Evolutionary conservation across 305 asterid genomes (phyloP).

Genomic region (Striga hermonthica): DNA sequence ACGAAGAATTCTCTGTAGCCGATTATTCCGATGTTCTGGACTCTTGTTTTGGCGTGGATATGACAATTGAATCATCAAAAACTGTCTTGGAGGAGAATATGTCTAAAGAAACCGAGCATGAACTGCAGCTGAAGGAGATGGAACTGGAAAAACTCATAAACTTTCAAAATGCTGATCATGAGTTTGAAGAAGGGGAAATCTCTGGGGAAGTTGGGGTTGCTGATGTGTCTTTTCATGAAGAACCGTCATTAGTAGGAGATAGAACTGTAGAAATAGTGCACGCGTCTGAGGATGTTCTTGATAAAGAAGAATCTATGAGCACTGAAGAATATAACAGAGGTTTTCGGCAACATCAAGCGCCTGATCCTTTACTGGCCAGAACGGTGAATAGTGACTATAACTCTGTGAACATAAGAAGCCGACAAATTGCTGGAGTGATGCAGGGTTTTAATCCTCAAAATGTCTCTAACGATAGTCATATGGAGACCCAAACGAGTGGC

Average conservation of each 20-base stretch:
- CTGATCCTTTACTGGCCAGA: conserved; percentile 29
- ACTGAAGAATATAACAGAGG: conserved; percentile 35
- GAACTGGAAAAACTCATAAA: conserved; percentile 63
- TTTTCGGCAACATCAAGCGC: conserved; percentile 22
- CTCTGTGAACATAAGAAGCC: conserved; percentile 34
- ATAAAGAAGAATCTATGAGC: conserved; percentile 32
- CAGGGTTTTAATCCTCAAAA: conserved; percentile 32
- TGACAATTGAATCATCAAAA: conserved; percentile 39
- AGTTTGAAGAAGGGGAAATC: conserved; percentile 80
- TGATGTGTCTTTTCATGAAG: conserved; percentile 39
- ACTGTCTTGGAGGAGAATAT: conserved; percentile 33
- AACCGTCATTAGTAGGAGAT: conserved; percentile 36
- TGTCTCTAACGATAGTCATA: conserved; percentile 29
- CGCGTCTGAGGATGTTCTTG: conserved; percentile 32
- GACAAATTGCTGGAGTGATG: conserved; percentile 30
- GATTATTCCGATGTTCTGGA: conserved; percentile 48
- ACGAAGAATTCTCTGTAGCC: conserved; percentile 31
- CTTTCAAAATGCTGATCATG: conserved; percentile 41
- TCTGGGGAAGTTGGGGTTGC: conserved; percentile 47
- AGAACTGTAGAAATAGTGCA: conserved; percentile 34
- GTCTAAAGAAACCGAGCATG: conserved; percentile 44
- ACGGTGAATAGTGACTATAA: conserved; percentile 33
- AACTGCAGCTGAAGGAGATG: conserved; percentile 58
- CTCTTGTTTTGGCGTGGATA: conserved; percentile 44
- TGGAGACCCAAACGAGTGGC: conserved; percentile 32